phyloP scores from a whole-genome alignment of 2,329 filamentous ascomycete genomes.

The Pyricularia pennisetigena region DNA sequence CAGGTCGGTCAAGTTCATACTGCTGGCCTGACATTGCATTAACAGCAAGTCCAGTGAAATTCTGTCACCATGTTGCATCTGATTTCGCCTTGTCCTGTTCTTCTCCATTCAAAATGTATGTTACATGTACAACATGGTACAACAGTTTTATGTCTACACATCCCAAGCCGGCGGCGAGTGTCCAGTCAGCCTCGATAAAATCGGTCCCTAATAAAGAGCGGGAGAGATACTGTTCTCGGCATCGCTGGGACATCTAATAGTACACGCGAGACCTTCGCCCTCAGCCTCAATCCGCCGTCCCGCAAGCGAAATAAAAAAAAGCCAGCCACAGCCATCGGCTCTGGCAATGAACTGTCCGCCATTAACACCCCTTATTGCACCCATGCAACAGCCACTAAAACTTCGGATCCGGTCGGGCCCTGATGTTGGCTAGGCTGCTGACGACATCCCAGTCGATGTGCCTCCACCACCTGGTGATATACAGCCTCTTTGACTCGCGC shows the following conservation, averaged over 20 bases:
- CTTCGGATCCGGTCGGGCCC: slow-evolving; percentile 10
- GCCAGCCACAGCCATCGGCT: background rate
- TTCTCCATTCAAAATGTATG: slow-evolving; percentile 7
- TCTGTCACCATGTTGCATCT: background rate
- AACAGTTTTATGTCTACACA: background rate
- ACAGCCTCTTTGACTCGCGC: slow-evolving; percentile 63
- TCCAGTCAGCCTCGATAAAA: background rate
- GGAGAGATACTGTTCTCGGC: background rate
- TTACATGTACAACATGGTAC: background rate
- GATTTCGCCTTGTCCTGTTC: slow-evolving; percentile 11
- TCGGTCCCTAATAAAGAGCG: background rate
- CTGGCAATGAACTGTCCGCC: background rate
- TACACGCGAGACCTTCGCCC: background rate
- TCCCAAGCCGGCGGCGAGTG: background rate
- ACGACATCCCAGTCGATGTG: slow-evolving; percentile 78
- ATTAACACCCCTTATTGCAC: background rate
- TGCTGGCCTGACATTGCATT: background rate
- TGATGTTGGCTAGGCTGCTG: slow-evolving; percentile 27
- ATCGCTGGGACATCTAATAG: background rate
- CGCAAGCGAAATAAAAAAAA: background rate
- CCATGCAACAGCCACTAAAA: slow-evolving; percentile 1
- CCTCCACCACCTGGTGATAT: slow-evolving; percentile 77
- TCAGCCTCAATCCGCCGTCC: background rate
- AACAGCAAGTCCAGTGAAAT: background rate
- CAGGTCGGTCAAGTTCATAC: background rate